Conservation (phyloP, 2,329 filamentous ascomycete species). For the Myrmaecium sp. region DNA sequence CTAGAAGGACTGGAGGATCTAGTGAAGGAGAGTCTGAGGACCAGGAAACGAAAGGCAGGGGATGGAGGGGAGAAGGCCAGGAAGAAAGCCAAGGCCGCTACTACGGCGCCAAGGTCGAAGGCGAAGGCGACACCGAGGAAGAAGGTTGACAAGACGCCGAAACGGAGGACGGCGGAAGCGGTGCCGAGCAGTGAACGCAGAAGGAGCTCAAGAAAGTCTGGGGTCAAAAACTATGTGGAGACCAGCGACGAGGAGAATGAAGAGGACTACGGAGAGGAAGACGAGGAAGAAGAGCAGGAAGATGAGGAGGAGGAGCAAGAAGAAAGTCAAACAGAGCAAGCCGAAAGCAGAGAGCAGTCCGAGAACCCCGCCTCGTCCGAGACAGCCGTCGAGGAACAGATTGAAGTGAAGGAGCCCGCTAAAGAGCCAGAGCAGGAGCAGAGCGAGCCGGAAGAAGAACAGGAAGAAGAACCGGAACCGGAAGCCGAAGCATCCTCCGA, state of each 20-base stretch:
- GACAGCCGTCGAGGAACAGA: no score
- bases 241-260: slow-evolving; percentile 13
- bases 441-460: slow-evolving; percentile 8
- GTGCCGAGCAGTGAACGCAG: slow-evolving; percentile 23
- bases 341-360: slow-evolving; percentile 3
- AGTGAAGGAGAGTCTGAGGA: slow-evolving; percentile 53
- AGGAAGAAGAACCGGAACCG: slow-evolving; percentile 7
- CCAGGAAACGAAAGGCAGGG: slow-evolving; percentile 25
- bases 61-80: slow-evolving; percentile 12
- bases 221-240: slow-evolving; percentile 28
- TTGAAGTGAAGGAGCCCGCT: slow-evolving; percentile 6
- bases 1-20: slow-evolving; percentile 62
- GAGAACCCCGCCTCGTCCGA: no score
- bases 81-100: slow-evolving; percentile 18
- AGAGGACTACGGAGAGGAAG: neutral
- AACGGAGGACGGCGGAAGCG: slow-evolving; percentile 11
- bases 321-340: slow-evolving; percentile 7
- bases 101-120: slow-evolving; percentile 14
- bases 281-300: slow-evolving; percentile 6
- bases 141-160: slow-evolving; percentile 19
- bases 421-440: slow-evolving; percentile 17
- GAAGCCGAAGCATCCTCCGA: slow-evolving; percentile 5
- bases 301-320: slow-evolving; percentile 8
- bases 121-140: slow-evolving; percentile 14
- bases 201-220: slow-evolving; percentile 24